Evolutionary conservation across 192 early-diverging fungal genomes (phyloP), one percentile per base, ranked within the genome.

Genomic region (Mortierella antarctica): DNA sequence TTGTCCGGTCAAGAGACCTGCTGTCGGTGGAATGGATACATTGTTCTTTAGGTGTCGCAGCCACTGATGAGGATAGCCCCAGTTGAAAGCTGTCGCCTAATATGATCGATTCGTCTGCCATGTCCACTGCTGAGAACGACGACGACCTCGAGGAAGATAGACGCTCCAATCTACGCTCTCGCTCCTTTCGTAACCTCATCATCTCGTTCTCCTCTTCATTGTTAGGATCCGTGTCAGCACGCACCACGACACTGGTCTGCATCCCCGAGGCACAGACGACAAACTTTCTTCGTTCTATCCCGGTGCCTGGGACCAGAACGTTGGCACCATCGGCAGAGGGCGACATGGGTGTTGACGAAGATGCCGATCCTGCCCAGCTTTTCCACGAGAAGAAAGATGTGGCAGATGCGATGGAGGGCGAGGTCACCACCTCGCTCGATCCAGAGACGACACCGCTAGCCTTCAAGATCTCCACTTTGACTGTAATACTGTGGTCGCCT

Each of bases 381-480:
- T 54, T 71, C 77, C 77, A 80, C 1, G 77, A 68, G n/a, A 68
- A 57, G 31, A 72, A 17, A 0, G 64, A 15, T n/a, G 77, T 41
- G 44, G 50, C 18, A 31, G 31, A 50, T 3, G 61, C 48, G 5
- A 57, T 10, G 0, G 62, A 58, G 7, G 65, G 64, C 13, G 65
- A 74, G 1, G 55, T 50, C 14, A 68, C 31, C 1, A 80, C 53
- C 6, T 72, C 64, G 13, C 58, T 62, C 0, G 77, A 80, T 41
- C 77, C 75, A 20, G 63, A 58, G 8, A 67, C 57, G 6, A 56
- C 20, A 39, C 75, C 77, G n/a, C 77, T 80, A 13, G 77, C 61
- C 55, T 80, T 80, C 54, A 80, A 44, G 47, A 80, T 62, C 49
- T 80, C 77, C 10, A 80, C 64, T 14, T 80, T 80, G 42, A 80